Evolutionary conservation across 2,329 filamentous ascomycete species (phyloP).

Genomic region (Stylonectria norvegica): DNA sequence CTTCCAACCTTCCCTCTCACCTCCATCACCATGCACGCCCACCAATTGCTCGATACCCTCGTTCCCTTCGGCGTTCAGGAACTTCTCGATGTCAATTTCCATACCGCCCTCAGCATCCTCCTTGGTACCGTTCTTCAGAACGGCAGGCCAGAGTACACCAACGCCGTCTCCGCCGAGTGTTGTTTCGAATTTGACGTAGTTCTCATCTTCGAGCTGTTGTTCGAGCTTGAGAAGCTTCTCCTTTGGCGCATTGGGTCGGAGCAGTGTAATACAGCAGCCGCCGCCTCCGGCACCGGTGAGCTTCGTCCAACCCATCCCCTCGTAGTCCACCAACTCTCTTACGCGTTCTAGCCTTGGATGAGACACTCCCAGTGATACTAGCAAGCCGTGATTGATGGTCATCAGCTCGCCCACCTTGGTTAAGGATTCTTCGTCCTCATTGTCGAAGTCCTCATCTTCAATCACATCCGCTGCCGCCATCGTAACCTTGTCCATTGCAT

Average conservation of each 20-base stretch:
- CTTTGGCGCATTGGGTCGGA: constrained; percentile 62
- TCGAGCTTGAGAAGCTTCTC: constrained; percentile 63
- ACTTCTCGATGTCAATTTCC: constrained; percentile 83
- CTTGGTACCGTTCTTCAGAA: constrained; percentile 78
- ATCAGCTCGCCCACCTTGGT: constrained; percentile 80
- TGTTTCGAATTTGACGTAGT: constrained; percentile 81
- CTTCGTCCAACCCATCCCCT: constrained; percentile 94
- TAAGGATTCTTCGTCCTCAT: constrained; percentile 60
- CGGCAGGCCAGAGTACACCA: constrained; percentile 88
- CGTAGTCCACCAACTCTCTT: constrained; percentile 83
- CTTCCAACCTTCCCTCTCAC: constrained; percentile 77
- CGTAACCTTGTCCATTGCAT: constrained; percentile 76
- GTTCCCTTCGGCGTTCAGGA: constrained; percentile 78
- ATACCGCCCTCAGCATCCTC: constrained; percentile 77
- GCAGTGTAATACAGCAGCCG: constrained; percentile 88
- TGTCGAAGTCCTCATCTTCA: constrained; percentile 63
- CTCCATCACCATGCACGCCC: constrained; percentile 66
- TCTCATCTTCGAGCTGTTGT: constrained; percentile 61
- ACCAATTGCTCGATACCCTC: constrained; percentile 86
- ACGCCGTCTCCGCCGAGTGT: constrained; percentile 92
- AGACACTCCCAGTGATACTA: constrained; percentile 89
- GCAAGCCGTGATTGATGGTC: constrained; percentile 86
- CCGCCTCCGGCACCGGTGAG: constrained; percentile 93
- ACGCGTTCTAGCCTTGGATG: constrained; percentile 91
- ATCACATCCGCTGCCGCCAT: constrained; percentile 53